phyloP scores from a whole-genome alignment of 2,329 filamentous ascomycete species.

The Chrysoporthe deuterocubensis region DNA sequence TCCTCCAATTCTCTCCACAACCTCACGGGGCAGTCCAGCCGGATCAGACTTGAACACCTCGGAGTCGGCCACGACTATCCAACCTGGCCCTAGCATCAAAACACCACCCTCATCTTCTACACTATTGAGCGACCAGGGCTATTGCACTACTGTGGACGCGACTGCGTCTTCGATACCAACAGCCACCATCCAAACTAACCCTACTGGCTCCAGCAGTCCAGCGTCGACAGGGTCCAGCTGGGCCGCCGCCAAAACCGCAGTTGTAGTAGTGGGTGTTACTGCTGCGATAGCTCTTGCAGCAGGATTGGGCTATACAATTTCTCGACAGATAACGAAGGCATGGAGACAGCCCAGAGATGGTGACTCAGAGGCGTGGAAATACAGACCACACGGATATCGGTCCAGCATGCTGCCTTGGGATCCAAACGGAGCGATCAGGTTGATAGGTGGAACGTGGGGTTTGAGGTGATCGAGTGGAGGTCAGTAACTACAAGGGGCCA shows the following conservation, averaged over 20 bases:
- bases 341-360: not conserved
- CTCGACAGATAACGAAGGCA: not conserved
- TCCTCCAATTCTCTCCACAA: not conserved
- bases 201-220: not conserved
- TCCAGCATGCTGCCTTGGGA: slow-evolving; percentile 8
- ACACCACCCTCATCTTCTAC: not conserved
- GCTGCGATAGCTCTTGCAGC: not conserved
- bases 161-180: not conserved
- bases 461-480: not conserved
- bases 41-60: not conserved
- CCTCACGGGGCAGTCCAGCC: not conserved
- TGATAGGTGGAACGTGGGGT: slow-evolving; percentile 12
- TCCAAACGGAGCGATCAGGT: slow-evolving; percentile 7
- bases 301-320: not conserved
- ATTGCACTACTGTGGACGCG: not conserved
- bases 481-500: not conserved
- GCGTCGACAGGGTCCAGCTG: not conserved
- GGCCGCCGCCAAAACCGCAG: not conserved
- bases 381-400: not conserved
- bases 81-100: not conserved
- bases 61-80: not conserved
- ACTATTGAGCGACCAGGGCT: not conserved
- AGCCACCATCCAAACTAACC: not conserved
- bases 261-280: not conserved
- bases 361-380: slow-evolving; percentile 8